Conservation (phyloP, 495 filamentous ascomycete genomes). For the Penicillium coprophilum region DNA sequence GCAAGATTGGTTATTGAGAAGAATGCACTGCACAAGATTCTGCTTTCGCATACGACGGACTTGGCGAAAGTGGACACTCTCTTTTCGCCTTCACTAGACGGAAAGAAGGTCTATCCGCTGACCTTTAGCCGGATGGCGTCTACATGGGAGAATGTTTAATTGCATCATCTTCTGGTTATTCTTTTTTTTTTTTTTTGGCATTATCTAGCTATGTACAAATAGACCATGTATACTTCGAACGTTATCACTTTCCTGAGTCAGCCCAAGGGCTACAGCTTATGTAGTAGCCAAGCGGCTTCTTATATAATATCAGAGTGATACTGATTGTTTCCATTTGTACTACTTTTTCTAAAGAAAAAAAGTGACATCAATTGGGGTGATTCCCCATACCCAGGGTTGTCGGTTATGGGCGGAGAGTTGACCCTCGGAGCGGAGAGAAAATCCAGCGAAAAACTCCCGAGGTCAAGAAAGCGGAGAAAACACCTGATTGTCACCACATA, state of each 20-base stretch:
- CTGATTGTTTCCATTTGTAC: not conserved
- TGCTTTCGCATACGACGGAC: constrained; percentile 75
- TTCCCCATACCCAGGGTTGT: not conserved
- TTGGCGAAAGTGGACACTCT: constrained; percentile 34
- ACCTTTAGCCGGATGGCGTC: constrained; percentile 1
- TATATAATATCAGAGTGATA: not conserved
- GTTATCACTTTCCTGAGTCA: not conserved
- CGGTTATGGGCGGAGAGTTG: constrained; percentile 25
- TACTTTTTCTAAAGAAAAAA: not conserved
- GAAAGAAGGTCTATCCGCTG: constrained; percentile 3
- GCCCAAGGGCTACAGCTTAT: not conserved
- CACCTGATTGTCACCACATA: constrained; percentile 24
- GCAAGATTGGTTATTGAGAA: constrained; percentile 85
- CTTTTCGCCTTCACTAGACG: constrained; percentile 6
- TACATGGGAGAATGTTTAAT: constrained; percentile 7
- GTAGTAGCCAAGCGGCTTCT: not conserved
- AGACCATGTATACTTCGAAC: constrained; percentile 23
- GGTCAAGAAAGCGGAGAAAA: constrained; percentile 35
- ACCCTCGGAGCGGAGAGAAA: constrained; percentile 32
- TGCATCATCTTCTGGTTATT: constrained; percentile 9
- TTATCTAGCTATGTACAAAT: constrained; percentile 40
- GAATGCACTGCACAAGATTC: constrained; percentile 70
- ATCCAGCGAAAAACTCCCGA: constrained; percentile 33
- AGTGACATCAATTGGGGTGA: not conserved
- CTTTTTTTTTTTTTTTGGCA: constrained; percentile 24